Base-by-base conservation (phyloP, 176 grass and related monocot species). In the Paspalum notatum region DNA sequence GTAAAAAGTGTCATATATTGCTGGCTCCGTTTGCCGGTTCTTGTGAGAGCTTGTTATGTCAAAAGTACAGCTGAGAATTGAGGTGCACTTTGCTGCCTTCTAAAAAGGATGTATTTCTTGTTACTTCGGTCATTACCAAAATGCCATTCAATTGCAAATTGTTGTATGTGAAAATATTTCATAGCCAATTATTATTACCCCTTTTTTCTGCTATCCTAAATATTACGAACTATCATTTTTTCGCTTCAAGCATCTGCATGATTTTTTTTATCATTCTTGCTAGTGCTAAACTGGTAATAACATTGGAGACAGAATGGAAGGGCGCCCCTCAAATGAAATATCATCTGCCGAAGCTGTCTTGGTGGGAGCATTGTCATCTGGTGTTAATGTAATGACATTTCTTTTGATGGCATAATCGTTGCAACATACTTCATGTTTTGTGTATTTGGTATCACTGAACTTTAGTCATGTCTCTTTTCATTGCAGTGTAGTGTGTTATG, bases 361-460 rank as follows among this genome's bases (percentile, higher is more conserved):
- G 27, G 74, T 94, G 76, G 95, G 92, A 80, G 90, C 95, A 39
- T 80, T 97, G 44, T 93, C 95, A 24, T 92, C 95, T 89, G 95
- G 95, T 84, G 90, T 92, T 48, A 92, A 94, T 89, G 91, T 94
- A 43, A 52, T 81, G 73, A 15, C 66, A 40, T 64, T 66, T 72
- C 11, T 63, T 59, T 61, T 71, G n/a, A 20, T 53, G 20, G 37
- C 24, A 9, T 55, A 71, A 39, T 57, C 54, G 62, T 24, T 59
- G 17, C 32, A 18, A 24, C 24, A 26, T 26, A 38, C 38, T 42
- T 9, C 24, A 27, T 66, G 8, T 83, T 75, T 32, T 27, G 47
- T 46, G 13, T 14, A 68, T 77, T 75, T 15, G 14, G 4, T 60
- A 38, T 37, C 47, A n/a, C 75, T 86, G 57, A 38, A 18, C 60